Evolutionary conservation across 208 protist species (phyloP).

Genomic region (Wallacemonas sp.): DNA sequence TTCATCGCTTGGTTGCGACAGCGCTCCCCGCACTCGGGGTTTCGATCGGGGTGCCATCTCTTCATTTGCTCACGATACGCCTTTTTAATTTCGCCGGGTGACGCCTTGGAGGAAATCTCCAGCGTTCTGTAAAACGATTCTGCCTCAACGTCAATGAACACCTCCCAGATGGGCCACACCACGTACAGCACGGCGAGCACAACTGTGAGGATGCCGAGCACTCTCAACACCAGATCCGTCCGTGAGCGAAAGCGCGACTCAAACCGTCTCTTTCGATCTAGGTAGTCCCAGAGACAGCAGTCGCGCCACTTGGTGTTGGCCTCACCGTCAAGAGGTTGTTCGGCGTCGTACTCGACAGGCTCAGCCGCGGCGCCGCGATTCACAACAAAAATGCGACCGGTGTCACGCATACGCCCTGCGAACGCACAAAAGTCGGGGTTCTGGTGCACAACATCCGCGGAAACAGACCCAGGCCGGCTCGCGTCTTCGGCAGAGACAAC

Average conservation of each 20-base stretch:
- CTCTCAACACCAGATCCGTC: slow-evolving; percentile 21
- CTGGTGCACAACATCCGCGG: slow-evolving; percentile 19
- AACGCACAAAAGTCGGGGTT: slow-evolving; percentile 38
- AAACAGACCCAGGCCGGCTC: not conserved
- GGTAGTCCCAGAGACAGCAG: slow-evolving; percentile 70
- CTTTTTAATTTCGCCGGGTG: slow-evolving; percentile 55
- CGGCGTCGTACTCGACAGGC: not conserved
- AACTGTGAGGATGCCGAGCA: slow-evolving; percentile 24
- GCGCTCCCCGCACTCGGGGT: slow-evolving; percentile 66
- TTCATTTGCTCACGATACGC: slow-evolving; percentile 81
- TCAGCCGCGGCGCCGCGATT: slow-evolving; percentile 15
- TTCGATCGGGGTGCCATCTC: slow-evolving; percentile 81
- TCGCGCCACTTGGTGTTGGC: slow-evolving; percentile 46
- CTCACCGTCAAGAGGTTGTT: slow-evolving; percentile 11
- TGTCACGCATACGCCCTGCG: slow-evolving; percentile 25
- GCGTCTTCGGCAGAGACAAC: not conserved
- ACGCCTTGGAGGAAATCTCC: slow-evolving; percentile 39
- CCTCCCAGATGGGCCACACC: slow-evolving; percentile 78
- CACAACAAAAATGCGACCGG: slow-evolving; percentile 24
- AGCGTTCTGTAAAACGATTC: slow-evolving; percentile 61
- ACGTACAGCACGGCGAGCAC: slow-evolving; percentile 35
- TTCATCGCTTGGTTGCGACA: slow-evolving; percentile 63
- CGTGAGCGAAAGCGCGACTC: slow-evolving; percentile 25
- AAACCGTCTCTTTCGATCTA: slow-evolving; percentile 59
- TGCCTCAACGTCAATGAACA: slow-evolving; percentile 74